Conservation (phyloP, 495 filamentous ascomycete genomes). For the Ramalina peruviana region DNA sequence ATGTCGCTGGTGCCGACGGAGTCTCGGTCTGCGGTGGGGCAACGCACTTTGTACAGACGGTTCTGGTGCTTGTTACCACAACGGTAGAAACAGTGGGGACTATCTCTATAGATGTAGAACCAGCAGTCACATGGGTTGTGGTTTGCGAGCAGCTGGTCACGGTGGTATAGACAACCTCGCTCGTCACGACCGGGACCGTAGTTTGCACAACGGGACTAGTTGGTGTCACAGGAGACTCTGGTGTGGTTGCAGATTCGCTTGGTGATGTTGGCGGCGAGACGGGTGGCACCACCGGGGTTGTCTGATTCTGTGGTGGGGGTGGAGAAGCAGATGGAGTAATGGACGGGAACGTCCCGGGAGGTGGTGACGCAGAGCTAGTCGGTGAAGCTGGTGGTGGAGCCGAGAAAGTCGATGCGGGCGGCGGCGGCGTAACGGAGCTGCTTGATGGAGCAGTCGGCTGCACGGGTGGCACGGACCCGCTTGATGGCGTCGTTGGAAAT, state of each 20-base stretch:
- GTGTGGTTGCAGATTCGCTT: slow-evolving; percentile 30
- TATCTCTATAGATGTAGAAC: slow-evolving; percentile 15
- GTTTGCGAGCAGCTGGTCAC: slow-evolving; percentile 25
- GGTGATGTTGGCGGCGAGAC: slow-evolving; percentile 14
- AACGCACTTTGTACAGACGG: slow-evolving; percentile 25
- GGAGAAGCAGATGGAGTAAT: slow-evolving; percentile 39
- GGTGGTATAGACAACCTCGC: slow-evolving; percentile 20
- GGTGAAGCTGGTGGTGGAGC: slow-evolving; percentile 28
- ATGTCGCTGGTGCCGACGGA: slow-evolving; percentile 1
- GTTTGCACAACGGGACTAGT: slow-evolving; percentile 8
- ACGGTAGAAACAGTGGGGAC: slow-evolving; percentile 23
- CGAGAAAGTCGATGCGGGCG: slow-evolving; percentile 3
- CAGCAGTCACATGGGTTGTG: slow-evolving; percentile 24
- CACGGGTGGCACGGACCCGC: slow-evolving; percentile 10
- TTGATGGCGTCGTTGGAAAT: slow-evolving; percentile 10
- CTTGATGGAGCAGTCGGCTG: slow-evolving; percentile 14
- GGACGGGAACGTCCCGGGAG: slow-evolving; percentile 43
- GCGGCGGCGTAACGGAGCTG: slow-evolving; percentile 7
- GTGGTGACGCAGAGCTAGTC: slow-evolving; percentile 47
- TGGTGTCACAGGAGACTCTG: slow-evolving; percentile 12
- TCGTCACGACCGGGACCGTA: slow-evolving; percentile 8
- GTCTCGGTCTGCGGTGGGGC: slow-evolving; percentile 9
- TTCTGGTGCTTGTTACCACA: slow-evolving; percentile 26
- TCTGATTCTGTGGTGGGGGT: slow-evolving; percentile 32
- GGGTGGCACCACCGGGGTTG: too few species aligned